Evolutionary conservation across 192 early-diverging fungal species (phyloP), one percentile per base, ranked within the genome.

Genomic region (Dispira simplex): DNA sequence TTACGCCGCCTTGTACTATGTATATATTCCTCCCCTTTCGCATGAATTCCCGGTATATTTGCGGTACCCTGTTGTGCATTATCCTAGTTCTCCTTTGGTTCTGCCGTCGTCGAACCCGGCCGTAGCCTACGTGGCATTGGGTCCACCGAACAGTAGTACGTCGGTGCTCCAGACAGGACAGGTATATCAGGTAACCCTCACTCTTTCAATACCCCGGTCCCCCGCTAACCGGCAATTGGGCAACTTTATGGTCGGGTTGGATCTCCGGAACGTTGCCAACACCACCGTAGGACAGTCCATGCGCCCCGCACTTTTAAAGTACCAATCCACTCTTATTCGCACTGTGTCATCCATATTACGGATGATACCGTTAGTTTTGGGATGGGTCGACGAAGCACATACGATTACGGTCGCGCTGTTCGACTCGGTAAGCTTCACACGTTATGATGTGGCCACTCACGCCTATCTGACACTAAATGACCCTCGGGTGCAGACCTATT

Each of bases 201-300:
- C 81, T 9, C 74, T 89, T 11, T 45, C 60, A 4, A 81, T 82
- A 32, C 87, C 87, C 2, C 75, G 80, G 44, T 81, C 85, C 0
- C 73, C 76, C 10, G 27, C 66, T 20, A 89, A 89, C 74, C 71
- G 75, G 23, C 57, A 71, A 18, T 63, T 82, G 39, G 82, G 77
- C 62, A 83, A 80, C 71, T 85, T 89, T 66, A 89, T 89, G 87
- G 76, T 89, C 20, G 52, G 64, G 16, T 27, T 86, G 46, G 76
- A 81, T 26, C 66, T 89, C 43, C 67, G 65, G n/a, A 66, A 68
- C 28, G 53, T 70, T 16, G 56, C 49, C 3, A 79, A 74, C 59
- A 44, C 58, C 45, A 67, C 67, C 0, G 65, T 76, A 10, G 66
- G 72, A 21, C 25, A 49, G 25, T 57, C 73, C 55, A 65, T 65